Evolutionary conservation across 352 stramenopile genomes (phyloP).

Genomic region (Pythium coloratum): DNA sequence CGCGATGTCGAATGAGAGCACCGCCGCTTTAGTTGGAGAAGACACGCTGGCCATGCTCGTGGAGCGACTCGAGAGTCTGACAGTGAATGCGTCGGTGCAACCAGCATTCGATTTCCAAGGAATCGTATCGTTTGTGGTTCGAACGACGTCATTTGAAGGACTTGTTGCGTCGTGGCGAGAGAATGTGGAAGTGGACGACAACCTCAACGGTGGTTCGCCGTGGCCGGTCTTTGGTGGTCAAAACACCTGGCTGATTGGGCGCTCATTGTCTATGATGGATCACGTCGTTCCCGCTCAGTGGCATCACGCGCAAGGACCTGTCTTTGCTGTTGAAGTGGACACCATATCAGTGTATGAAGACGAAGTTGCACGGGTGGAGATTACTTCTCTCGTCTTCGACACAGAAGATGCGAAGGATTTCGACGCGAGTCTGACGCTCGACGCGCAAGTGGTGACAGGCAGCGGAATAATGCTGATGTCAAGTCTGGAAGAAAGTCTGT

Average conservation of each 20-base stretch:
- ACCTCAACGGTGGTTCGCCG: too few relatives aligned
- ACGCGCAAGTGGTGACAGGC: not conserved
- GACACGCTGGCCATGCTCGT: not conserved
- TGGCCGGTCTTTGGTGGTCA: not conserved
- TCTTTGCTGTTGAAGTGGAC: not conserved
- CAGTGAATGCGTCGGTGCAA: not conserved
- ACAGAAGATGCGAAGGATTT: conserved; percentile 7
- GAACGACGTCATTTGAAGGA: conserved; percentile 11
- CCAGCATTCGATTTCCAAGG: conserved; percentile 11
- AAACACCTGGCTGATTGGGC: conserved; percentile 14
- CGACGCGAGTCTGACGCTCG: not conserved
- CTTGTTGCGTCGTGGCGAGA: conserved; percentile 11
- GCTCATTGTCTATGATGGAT: conserved; percentile 15
- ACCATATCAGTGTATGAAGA: conserved; percentile 17
- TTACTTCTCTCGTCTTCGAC: not conserved
- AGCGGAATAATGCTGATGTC: conserved; percentile 2
- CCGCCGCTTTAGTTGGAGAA: not conserved
- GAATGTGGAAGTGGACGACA: not conserved
- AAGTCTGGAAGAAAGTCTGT: not conserved
- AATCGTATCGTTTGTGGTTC: not conserved
- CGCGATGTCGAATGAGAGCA: not conserved
- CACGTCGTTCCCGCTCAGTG: conserved; percentile 4
- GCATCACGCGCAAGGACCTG: conserved; percentile 18
- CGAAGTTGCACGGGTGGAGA: conserved; percentile 11
- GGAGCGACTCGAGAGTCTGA: not conserved